A percentile compares a stretch with the other conserved stretches of the same genome.
Conservation (phyloP, 257 asterid genomes). For the Ocimum tenuiflorum region DNA sequence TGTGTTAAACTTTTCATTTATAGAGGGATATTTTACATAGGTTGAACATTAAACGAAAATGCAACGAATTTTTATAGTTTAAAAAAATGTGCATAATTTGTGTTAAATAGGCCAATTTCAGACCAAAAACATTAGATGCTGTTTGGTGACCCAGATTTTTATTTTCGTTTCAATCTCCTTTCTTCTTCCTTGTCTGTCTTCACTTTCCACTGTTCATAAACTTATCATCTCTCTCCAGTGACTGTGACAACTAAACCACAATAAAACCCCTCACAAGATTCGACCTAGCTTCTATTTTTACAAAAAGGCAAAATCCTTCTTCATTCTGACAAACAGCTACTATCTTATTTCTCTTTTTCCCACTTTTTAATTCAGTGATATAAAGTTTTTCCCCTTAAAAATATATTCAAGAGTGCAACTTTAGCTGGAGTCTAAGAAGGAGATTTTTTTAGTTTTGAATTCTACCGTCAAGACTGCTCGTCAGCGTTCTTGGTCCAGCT, state of each 20-base stretch:
- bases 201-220: slow-evolving; percentile 7
- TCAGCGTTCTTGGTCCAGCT: neutral
- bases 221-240: neutral
- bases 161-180: neutral
- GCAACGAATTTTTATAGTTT: too few species aligned
- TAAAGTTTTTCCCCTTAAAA: slow-evolving; percentile 2
- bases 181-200: neutral
- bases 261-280: slow-evolving; percentile 50
- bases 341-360: slow-evolving; percentile 7
- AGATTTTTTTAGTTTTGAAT: slow-evolving; percentile 11
- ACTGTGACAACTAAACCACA: slow-evolving; percentile 37
- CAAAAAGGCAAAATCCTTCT: slow-evolving; percentile 16
- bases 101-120: neutral
- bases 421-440: neutral
- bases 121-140: slow-evolving; percentile 5
- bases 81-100: neutral
- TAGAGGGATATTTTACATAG: too few species aligned
- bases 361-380: slow-evolving; percentile 6
- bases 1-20: too few species aligned
- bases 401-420: slow-evolving; percentile 15
- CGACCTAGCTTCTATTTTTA: slow-evolving; percentile 28
- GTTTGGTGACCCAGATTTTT: neutral
- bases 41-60: too few species aligned
- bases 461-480: slow-evolving; percentile 5
- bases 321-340: slow-evolving; percentile 24